These are phyloP conservation scores for Metrosideros polymorpha DNA, from an alignment of 441 rosid species.

Conservation along the genomic window DNA sequence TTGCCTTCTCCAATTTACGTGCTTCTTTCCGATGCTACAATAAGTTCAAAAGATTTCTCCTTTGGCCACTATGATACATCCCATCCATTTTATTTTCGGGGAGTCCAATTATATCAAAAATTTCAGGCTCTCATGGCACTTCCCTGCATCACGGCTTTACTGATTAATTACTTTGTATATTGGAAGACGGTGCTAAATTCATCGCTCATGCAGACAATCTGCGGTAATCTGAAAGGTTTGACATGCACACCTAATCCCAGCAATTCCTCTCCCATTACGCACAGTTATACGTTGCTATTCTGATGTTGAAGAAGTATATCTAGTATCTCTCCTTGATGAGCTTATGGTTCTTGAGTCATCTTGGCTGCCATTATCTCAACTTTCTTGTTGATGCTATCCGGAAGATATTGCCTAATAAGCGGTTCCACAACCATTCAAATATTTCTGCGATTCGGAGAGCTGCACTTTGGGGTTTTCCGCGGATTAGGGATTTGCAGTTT, in stretches of 20 bases:
- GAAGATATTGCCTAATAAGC: not conserved
- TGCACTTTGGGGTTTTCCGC: not conserved
- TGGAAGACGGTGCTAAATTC: conserved; percentile 93
- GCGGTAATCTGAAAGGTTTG: conserved; percentile 80
- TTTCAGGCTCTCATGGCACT: conserved; percentile 53
- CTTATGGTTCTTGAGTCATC: not conserved
- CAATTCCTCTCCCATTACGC: not conserved
- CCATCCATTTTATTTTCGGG: not conserved
- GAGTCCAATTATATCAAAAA: not conserved
- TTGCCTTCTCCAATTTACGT: too few species aligned
- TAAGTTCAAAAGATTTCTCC: too few species aligned
- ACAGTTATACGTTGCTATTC: not conserved
- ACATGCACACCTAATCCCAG: conserved; percentile 2
- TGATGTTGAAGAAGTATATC: not conserved
- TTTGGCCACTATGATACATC: too few species aligned
- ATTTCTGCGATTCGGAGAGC: not conserved
- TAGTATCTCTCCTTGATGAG: not conserved
- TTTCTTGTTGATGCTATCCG: not conserved
- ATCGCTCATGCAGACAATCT: conserved; percentile 73
- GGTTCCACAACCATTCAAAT: not conserved
- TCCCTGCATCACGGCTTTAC: conserved; percentile 77
- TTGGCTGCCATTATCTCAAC: not conserved
- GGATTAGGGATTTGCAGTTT: not conserved
- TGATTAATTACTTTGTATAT: conserved; percentile 79
- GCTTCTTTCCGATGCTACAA: too few species aligned